Base-by-base conservation (phyloP, 1,139 yeast genomes). In the Lodderomyces pseudojiufengensis region DNA sequence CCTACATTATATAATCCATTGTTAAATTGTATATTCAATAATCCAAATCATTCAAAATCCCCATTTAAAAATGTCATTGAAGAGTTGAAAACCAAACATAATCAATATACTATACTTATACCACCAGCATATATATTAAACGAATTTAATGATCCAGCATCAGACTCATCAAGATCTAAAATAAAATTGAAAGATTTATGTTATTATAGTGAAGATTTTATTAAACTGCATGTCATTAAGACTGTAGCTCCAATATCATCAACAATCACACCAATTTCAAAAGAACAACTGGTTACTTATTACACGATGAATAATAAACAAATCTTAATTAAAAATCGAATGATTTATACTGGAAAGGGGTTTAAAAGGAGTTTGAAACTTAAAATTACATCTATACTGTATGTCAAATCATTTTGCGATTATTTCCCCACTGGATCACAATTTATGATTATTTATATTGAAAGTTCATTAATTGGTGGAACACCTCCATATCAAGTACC, bases 211-310 rank as follows among this genome's bases (percentile, higher is more conserved):
- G 80, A 78, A 33, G 90, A 83, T 21, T 87, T 85, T 51, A 61
- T 86, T 7, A 73, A 74, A 36, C 76, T 88, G 1, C 96, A 87
- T 56, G 73, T 87, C 16, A 57, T 85, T 21, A 61, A 70, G 38
- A 58, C 65, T 5, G 45, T 56, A 13, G 50, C 61, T 1, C 57
- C 69, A 7, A 49, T 51, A 28, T 55, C 70, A 1, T 52, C 71
- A 14, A 55, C 67, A 9, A 60, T 65, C 39, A 50, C 65, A 27
- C 65, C 66, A 33, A 54, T 71, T 24, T 61, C 78, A 2, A 65
- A 71, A 42, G 54, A 51, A 16, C 64, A 59, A 33, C 73, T 66
- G 70, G 59, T 58, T 5, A 58, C 75, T 22, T 80, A 73, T 50
- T 63, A 64, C 36, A 82, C 94, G 0, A 48, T 80, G 33, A 83